Percentiles rank a stretch among this genome's conserved stretches.
These are phyloP conservation scores for Herpotrichia juniperi DNA, from an alignment of 2,329 filamentous ascomycete species.

Conservation along the genomic window DNA sequence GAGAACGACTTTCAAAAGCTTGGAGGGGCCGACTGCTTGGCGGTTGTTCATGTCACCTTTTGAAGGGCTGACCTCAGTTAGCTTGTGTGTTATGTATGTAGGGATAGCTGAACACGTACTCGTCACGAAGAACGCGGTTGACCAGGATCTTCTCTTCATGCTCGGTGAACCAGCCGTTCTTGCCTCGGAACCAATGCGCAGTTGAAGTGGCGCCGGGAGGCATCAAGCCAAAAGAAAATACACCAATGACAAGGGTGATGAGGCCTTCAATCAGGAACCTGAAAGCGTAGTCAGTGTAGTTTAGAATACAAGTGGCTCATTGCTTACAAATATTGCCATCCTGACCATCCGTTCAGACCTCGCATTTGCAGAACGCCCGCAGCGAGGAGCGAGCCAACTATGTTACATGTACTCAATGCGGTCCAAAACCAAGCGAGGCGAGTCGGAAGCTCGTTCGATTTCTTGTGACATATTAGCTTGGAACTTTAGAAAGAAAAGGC, in stretches of 20 bases:
- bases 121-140: slow-evolving; percentile 66
- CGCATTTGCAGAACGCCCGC: slow-evolving; percentile 51
- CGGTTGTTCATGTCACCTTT: slow-evolving; percentile 61
- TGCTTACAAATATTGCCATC: slow-evolving; percentile 49
- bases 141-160: slow-evolving; percentile 67
- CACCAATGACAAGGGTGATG: slow-evolving; percentile 60
- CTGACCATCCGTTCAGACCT: slow-evolving; percentile 47
- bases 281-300: slow-evolving; percentile 45
- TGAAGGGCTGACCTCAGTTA: slow-evolving; percentile 52
- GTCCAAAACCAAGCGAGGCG: slow-evolving; percentile 53
- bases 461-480: not conserved
- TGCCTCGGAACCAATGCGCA: slow-evolving; percentile 60
- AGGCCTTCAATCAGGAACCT: slow-evolving; percentile 61
- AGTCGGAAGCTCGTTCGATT: slow-evolving; percentile 44
- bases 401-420: slow-evolving; percentile 42
- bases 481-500: not conserved
- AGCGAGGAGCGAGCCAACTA: slow-evolving; percentile 47
- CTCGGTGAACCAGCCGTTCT: slow-evolving; percentile 67
- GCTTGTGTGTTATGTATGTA: slow-evolving; percentile 63
- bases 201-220: slow-evolving; percentile 57
- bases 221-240: slow-evolving; percentile 62
- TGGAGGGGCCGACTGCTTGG: slow-evolving; percentile 25
- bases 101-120: slow-evolving; percentile 43
- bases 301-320: slow-evolving; percentile 8
- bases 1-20: slow-evolving; percentile 27